Percentiles rank a stretch among this genome's conserved stretches.
Conservation (phyloP, 2,329 filamentous ascomycete genomes). For the Lasiodiplodia theobromae region DNA sequence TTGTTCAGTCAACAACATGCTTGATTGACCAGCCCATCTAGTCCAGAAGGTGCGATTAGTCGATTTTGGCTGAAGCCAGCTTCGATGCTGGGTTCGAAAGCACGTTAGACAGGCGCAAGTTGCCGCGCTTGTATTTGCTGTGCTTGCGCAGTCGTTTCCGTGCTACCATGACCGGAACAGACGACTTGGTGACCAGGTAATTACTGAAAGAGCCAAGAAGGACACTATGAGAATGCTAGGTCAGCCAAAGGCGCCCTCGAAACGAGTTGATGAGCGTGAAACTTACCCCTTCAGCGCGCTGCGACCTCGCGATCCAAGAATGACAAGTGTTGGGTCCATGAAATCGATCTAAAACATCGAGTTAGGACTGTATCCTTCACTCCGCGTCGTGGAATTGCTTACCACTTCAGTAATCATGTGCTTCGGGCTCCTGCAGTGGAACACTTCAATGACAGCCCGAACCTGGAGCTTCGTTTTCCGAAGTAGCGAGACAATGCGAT, state of each 20-base stretch:
- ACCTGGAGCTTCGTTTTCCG: slow-evolving; percentile 93
- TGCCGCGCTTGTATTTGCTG: slow-evolving; percentile 76
- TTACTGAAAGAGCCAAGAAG: slow-evolving; percentile 96
- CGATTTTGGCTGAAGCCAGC: slow-evolving; percentile 76
- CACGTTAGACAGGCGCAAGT: slow-evolving; percentile 81
- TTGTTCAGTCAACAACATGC: not conserved
- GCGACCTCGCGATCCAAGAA: slow-evolving; percentile 88
- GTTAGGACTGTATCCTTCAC: not conserved
- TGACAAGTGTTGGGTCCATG: slow-evolving; percentile 87
- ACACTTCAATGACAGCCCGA: slow-evolving; percentile 90
- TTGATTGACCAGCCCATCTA: not conserved
- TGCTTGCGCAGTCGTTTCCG: slow-evolving; percentile 88
- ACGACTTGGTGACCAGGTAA: slow-evolving; percentile 95
- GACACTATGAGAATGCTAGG: slow-evolving; percentile 64
- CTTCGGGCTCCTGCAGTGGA: slow-evolving; percentile 97
- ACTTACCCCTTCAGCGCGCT: slow-evolving; percentile 90
- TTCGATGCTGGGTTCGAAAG: slow-evolving; percentile 72
- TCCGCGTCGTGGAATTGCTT: slow-evolving; percentile 38
- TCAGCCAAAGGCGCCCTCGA: not conserved
- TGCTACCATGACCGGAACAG: slow-evolving; percentile 97
- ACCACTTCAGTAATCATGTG: slow-evolving; percentile 93
- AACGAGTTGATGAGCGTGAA: not conserved
- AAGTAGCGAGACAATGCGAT: slow-evolving; percentile 82
- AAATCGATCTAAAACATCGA: slow-evolving; percentile 72
- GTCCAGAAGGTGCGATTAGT: slow-evolving; percentile 55